A percentile compares a stretch with the other conserved stretches of the same genome.
Conservation (phyloP, 148 eudicot species). For the Heliosperma pusillum region DNA sequence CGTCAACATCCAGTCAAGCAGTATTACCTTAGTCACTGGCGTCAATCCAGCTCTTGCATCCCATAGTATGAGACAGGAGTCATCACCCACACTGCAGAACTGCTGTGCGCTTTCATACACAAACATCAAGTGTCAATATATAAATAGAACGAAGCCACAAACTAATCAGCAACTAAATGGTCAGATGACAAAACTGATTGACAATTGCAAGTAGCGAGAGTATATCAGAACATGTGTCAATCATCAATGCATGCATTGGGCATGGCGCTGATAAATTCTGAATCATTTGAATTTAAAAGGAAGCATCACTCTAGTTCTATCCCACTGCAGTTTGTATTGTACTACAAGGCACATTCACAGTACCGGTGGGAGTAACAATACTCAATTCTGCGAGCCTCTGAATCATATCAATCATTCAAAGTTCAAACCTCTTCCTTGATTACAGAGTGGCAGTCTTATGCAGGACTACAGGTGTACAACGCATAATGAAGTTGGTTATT, state of each 20-base stretch:
- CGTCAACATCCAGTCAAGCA: background rate
- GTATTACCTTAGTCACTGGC: conserved; percentile 63
- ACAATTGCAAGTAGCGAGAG: background rate
- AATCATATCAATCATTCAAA: no score
- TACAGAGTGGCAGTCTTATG: no score
- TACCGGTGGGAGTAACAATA: no score
- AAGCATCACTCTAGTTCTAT: background rate
- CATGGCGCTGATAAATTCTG: background rate
- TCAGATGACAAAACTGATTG: conserved; percentile 1
- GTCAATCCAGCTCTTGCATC: conserved; percentile 70
- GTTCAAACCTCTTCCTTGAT: no score
- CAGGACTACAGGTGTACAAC: no score
- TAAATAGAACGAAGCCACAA: background rate
- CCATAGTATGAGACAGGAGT: conserved; percentile 87
- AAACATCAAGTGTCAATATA: conserved; percentile 20
- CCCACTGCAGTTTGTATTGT: no score
- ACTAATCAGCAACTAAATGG: background rate
- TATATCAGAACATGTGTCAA: background rate
- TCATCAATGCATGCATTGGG: background rate
- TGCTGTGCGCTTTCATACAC: conserved; percentile 64
- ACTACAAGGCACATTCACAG: no score
- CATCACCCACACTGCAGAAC: conserved; percentile 94
- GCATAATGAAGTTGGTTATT: no score
- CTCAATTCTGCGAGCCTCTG: no score
- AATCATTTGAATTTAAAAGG: background rate